Percentiles rank a stretch among this genome's conserved stretches.
Conservation (phyloP, 768 basidiomycete genomes). For the Ephemerocybe angulata region DNA sequence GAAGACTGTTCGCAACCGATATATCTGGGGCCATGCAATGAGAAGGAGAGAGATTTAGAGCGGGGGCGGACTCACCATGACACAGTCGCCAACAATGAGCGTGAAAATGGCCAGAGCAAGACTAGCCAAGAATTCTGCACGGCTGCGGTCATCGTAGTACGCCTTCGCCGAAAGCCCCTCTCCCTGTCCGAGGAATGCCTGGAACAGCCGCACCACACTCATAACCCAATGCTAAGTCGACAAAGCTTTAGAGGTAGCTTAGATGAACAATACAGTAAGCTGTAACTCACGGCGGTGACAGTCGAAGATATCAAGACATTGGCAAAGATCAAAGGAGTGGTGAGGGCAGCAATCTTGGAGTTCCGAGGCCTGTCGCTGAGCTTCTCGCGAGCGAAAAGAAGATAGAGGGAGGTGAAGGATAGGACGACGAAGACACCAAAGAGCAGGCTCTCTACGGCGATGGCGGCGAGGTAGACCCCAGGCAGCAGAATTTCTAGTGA, state of each 20-base stretch:
- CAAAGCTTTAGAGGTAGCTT: background rate
- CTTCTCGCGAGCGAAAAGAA: slow-evolving; percentile 5
- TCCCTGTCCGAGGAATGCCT: background rate
- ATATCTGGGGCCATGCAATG: background rate
- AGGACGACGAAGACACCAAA: slow-evolving; percentile 10
- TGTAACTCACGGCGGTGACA: slow-evolving; percentile 4
- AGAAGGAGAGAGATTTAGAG: background rate
- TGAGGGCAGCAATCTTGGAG: slow-evolving; percentile 7
- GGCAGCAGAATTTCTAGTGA: slow-evolving; percentile 3
- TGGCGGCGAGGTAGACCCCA: slow-evolving; percentile 4
- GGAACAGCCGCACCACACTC: slow-evolving; percentile 1
- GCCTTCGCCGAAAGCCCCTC: background rate
- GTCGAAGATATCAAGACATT: slow-evolving; percentile 1
- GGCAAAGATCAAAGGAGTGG: slow-evolving; percentile 7
- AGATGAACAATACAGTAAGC: background rate
- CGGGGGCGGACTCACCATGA: background rate
- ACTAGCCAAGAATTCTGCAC: background rate
- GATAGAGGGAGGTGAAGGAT: slow-evolving; percentile 7
- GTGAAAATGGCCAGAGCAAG: slow-evolving; percentile 6
- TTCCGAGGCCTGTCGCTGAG: slow-evolving; percentile 9
- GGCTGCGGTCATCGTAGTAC: slow-evolving; percentile 2
- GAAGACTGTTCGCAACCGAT: slow-evolving; percentile 8
- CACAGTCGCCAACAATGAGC: slow-evolving; percentile 5
- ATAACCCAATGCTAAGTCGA: slow-evolving; percentile 5
- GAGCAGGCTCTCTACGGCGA: slow-evolving; percentile 10